Evolutionary conservation across 1,139 yeast species (phyloP), one percentile per base, ranked within the genome.

Genomic region (Taphrina flavorubra): DNA sequence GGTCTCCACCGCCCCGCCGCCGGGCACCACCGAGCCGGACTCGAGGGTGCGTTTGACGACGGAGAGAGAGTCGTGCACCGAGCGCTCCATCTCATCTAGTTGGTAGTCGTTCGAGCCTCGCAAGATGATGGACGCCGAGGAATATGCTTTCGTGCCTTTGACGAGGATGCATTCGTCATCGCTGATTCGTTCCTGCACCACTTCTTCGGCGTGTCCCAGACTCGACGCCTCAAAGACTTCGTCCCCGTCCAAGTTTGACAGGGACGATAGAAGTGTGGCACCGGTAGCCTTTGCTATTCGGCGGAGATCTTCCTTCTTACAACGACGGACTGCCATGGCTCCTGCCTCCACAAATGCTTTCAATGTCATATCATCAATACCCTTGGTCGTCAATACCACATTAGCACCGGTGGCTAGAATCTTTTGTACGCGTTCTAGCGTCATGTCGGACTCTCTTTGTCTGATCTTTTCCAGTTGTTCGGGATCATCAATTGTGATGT

Each of bases 211-310:
- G 69, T 84, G 80, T 71, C 99, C 99, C 74, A 95, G 82, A 78
- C 87, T 89, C 64, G 90, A 84, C 3, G 92, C 74, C 79, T 95
- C 99, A 77, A 92, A 95, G 47, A 95, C 91, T 79, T 95, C 99
- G 69, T 95, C 99, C 75, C 99, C 99, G 78, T 94, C 99, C 79
- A 95, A 84, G 77, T 95, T 94, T 70, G 97, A 88, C 85, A 95
- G 86, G 72, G 90, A 89, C 71, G 90, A 83, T 64, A 95, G 85
- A 76, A 95, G 82, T 3, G 97, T 90, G 53, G 97, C 99, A 71
- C 99, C 99, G 4, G 98, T 91, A 51, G 99, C 99, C 77, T 97
- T 86, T 11, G 99, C 98, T 75, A 95, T 94, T 82, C 99, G 87
- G 79, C 97, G 86, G 75, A 95, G 83, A 79, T 95, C 99, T 79